phyloP scores from a whole-genome alignment of 2,329 filamentous ascomycete genomes.

The Fusarium subtropicale region DNA sequence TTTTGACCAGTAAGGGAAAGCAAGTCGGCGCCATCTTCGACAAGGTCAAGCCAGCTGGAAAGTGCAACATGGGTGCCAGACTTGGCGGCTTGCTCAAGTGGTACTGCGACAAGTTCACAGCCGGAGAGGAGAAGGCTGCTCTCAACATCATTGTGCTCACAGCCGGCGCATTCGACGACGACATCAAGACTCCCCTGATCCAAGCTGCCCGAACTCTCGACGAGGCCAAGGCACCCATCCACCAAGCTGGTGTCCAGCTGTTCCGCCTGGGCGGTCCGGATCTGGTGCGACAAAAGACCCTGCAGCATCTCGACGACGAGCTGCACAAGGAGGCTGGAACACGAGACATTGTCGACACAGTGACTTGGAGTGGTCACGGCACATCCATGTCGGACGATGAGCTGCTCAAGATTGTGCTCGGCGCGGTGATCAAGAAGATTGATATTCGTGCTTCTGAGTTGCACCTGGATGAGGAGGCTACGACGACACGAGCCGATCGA shows the following conservation, averaged over 20 bases:
- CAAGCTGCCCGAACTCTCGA: slow-evolving; percentile 19
- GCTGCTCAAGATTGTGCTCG: slow-evolving; percentile 19
- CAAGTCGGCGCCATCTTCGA: slow-evolving; percentile 19
- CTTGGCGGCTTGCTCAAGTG: slow-evolving; percentile 19
- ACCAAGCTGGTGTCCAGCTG: slow-evolving; percentile 17
- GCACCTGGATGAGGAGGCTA: slow-evolving; percentile 13
- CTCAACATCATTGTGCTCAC: slow-evolving; percentile 19
- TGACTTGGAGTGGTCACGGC: slow-evolving; percentile 25
- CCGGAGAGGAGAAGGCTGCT: slow-evolving; percentile 18
- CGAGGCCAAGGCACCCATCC: slow-evolving; percentile 24
- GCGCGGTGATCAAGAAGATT: slow-evolving; percentile 21
- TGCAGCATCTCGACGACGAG: slow-evolving; percentile 20
- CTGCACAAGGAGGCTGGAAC: slow-evolving; percentile 24
- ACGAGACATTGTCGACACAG: slow-evolving; percentile 20
- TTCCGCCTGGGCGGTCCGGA: slow-evolving; percentile 10
- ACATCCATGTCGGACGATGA: slow-evolving; percentile 22
- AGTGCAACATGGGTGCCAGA: slow-evolving; percentile 23
- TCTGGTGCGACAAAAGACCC: slow-evolving; percentile 16
- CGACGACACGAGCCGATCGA: slow-evolving; percentile 9
- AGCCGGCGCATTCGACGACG: slow-evolving; percentile 20
- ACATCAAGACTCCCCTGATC: slow-evolving; percentile 18
- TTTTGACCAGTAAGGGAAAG: slow-evolving; percentile 21
- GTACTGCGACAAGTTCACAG: slow-evolving; percentile 24
- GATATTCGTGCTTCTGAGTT: slow-evolving; percentile 23
- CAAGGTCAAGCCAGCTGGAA: slow-evolving; percentile 16